These are phyloP conservation scores for Plantago ovata DNA, from an alignment of 257 asterid genomes.

Conservation along the genomic window DNA sequence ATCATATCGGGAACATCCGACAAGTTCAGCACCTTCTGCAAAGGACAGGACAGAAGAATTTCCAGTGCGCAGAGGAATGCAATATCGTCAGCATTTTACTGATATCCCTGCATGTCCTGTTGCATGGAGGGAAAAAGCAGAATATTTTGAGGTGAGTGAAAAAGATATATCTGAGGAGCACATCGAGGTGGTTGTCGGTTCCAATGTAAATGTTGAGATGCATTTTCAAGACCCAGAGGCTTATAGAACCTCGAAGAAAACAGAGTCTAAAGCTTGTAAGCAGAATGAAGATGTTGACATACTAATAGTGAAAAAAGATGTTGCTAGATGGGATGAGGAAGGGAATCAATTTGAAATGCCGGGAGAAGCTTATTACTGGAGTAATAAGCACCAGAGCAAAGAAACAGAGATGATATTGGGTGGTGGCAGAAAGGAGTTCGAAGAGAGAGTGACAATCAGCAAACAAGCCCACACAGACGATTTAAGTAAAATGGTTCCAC, in stretches of 20 bases:
- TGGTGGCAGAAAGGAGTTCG: conserved; percentile 27
- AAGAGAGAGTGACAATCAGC: conserved; percentile 24
- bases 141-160: conserved; percentile 65
- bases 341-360: conserved; percentile 26
- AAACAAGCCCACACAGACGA: conserved; percentile 20
- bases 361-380: conserved; percentile 21
- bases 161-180: conserved; percentile 29
- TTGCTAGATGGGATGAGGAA: conserved; percentile 28
- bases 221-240: conserved; percentile 27
- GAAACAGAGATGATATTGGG: conserved; percentile 18
- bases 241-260: conserved; percentile 12
- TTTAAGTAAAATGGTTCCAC: conserved; percentile 23
- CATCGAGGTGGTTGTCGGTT: conserved; percentile 28
- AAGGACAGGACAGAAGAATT: conserved; percentile 27
- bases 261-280: conserved; percentile 25
- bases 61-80: conserved; percentile 29
- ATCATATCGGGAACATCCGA: conserved; percentile 22
- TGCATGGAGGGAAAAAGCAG: conserved; percentile 66
- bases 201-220: conserved; percentile 13
- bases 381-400: conserved; percentile 23
- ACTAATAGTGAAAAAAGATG: conserved; percentile 30
- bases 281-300: conserved; percentile 27
- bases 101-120: conserved; percentile 31
- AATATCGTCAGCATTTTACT: conserved; percentile 19
- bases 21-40: conserved; percentile 22